These are phyloP conservation scores for Glycine latifolia DNA, from an alignment of 306 rosid species.

Conservation along the genomic window DNA sequence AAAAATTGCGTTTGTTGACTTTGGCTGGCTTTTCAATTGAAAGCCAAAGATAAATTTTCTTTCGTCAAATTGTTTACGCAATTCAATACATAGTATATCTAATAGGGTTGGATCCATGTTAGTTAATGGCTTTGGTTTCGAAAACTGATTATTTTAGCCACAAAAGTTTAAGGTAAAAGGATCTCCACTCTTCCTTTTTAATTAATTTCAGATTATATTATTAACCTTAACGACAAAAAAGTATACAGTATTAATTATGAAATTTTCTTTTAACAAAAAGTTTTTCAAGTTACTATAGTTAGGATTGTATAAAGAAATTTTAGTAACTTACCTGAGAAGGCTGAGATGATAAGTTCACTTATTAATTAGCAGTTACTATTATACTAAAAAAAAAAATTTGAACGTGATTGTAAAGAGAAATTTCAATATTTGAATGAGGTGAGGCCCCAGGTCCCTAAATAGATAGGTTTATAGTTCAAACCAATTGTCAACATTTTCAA, in stretches of 20 bases:
- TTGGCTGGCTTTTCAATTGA: conserved; percentile 29
- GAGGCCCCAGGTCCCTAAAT: background rate
- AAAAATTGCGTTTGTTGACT: conserved; percentile 43
- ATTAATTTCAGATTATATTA: background rate
- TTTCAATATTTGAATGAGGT: background rate
- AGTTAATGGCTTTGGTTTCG: background rate
- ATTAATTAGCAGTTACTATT: background rate
- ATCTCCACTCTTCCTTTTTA: background rate
- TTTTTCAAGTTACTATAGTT: background rate
- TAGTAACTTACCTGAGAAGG: background rate
- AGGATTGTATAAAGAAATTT: background rate
- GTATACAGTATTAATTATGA: background rate
- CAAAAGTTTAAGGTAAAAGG: background rate
- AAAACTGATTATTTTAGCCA: background rate
- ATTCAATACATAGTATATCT: conserved; percentile 1
- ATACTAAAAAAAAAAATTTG: background rate
- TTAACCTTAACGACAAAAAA: background rate
- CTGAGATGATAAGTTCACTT: background rate
- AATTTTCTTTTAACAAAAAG: background rate
- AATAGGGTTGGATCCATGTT: background rate
- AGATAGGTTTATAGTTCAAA: conserved; percentile 9
- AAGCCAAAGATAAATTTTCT: background rate
- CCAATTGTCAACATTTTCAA: conserved; percentile 10
- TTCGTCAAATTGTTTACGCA: conserved; percentile 15
- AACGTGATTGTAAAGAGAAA: background rate